phyloP scores from a whole-genome alignment of 2,329 filamentous ascomycete genomes.

The Didymella exigua region DNA sequence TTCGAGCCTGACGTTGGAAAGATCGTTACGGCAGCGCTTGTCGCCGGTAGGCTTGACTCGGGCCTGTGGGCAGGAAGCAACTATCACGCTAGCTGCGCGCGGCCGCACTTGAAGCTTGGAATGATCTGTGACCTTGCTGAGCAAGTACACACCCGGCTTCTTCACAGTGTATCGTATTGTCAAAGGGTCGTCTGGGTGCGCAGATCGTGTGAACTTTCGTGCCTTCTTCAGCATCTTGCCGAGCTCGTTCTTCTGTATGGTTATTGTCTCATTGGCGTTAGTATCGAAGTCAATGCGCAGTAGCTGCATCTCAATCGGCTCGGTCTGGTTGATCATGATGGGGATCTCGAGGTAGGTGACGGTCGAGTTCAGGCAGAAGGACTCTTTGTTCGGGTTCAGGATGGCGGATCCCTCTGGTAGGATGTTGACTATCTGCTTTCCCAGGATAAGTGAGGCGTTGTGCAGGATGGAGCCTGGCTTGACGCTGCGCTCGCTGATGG shows the following conservation, averaged over 20 bases:
- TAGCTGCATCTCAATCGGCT: slow-evolving; percentile 87
- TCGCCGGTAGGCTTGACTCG: slow-evolving; percentile 68
- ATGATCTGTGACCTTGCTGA: slow-evolving; percentile 86
- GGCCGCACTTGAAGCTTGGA: slow-evolving; percentile 92
- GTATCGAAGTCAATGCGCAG: slow-evolving; percentile 83
- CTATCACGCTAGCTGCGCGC: slow-evolving; percentile 74
- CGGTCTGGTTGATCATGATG: slow-evolving; percentile 91
- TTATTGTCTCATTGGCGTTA: slow-evolving; percentile 78
- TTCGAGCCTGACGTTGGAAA: slow-evolving; percentile 83
- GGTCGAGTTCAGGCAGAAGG: slow-evolving; percentile 77
- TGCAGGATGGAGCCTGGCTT: slow-evolving; percentile 86
- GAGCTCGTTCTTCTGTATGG: slow-evolving; percentile 74
- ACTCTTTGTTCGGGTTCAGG: slow-evolving; percentile 78
- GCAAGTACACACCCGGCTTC: slow-evolving; percentile 84
- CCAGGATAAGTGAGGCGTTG: slow-evolving; percentile 91
- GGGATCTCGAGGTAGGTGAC: slow-evolving; percentile 71
- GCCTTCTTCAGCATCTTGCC: slow-evolving; percentile 75
- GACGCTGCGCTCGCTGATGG: slow-evolving; percentile 91
- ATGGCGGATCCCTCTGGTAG: slow-evolving; percentile 92
- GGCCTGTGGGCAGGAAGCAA: slow-evolving; percentile 85
- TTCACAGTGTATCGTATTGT: slow-evolving; percentile 76
- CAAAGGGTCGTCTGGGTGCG: slow-evolving; percentile 61
- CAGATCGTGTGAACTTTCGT: slow-evolving; percentile 61
- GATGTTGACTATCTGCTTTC: slow-evolving; percentile 97
- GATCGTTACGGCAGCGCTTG: slow-evolving; percentile 81